A percentile compares a stretch with the other conserved stretches of the same genome.
These are phyloP conservation scores for Monosporascus sp. DNA, from an alignment of 2,329 filamentous ascomycete species.

Conservation along the genomic window DNA sequence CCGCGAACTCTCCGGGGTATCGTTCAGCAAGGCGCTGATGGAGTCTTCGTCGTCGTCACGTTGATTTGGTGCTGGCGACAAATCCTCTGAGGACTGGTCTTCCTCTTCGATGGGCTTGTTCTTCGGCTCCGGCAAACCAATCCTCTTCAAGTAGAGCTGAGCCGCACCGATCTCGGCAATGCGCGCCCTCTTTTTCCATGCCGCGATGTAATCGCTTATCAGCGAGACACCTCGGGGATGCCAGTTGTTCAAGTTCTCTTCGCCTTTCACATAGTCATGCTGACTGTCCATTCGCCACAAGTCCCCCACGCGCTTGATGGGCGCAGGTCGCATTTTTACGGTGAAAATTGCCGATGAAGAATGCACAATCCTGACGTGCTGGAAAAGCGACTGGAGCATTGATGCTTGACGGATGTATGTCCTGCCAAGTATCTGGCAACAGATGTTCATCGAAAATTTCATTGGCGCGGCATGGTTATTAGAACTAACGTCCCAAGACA, in stretches of 20 bases:
- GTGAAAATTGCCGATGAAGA: conserved; percentile 85
- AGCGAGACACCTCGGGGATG: conserved; percentile 83
- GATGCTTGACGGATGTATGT: conserved; percentile 81
- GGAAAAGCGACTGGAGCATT: conserved; percentile 83
- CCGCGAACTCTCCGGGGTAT: conserved; percentile 50
- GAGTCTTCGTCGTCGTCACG: conserved; percentile 41
- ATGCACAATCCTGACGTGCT: conserved; percentile 77
- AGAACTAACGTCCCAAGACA: conserved; percentile 82
- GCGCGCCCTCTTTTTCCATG: conserved; percentile 68
- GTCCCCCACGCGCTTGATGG: conserved; percentile 86
- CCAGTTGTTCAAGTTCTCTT: conserved; percentile 82
- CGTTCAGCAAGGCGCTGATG: conserved; percentile 54
- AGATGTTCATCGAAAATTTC: conserved; percentile 75
- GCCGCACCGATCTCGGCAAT: conserved; percentile 76
- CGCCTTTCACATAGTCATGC: conserved; percentile 93
- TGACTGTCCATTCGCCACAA: conserved; percentile 95
- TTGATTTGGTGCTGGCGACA: conserved; percentile 28
- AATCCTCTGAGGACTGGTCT: conserved; percentile 31
- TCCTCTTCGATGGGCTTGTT: conserved; percentile 27
- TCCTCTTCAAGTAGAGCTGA: conserved; percentile 59
- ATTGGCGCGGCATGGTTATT: conserved; percentile 83
- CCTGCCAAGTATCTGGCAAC: conserved; percentile 77
- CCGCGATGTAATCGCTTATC: conserved; percentile 77
- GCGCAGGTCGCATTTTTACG: conserved; percentile 77
- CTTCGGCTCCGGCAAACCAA: conserved; percentile 43